These are phyloP conservation scores for Eucalyptus caleyi DNA, from an alignment of 345 rosid species.

Conservation along the genomic window DNA sequence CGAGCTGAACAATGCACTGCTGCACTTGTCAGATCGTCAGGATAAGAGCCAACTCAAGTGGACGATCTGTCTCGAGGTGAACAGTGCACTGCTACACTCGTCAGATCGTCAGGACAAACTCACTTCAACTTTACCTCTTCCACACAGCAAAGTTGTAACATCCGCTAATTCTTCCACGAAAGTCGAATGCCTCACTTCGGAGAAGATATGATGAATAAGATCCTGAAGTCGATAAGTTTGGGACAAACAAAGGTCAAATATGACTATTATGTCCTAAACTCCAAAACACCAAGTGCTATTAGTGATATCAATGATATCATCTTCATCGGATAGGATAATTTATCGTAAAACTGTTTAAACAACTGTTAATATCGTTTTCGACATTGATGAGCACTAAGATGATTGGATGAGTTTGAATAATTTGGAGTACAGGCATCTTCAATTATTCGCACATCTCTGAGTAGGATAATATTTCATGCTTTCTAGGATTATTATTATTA, in stretches of 20 bases:
- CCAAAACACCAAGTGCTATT: neutral
- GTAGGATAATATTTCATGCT: neutral
- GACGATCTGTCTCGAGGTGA: neutral
- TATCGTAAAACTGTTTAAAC: fast-evolving
- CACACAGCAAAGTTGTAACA: neutral
- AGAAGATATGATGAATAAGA: neutral
- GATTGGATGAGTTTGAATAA: neutral
- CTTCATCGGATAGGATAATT: fast-evolving
- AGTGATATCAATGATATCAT: neutral
- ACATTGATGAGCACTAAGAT: neutral
- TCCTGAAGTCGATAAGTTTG: neutral
- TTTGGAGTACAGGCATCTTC: neutral
- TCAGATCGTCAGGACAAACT: neutral
- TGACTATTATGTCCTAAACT: neutral
- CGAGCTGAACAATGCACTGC: neutral
- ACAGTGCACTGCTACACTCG: neutral
- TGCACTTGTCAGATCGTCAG: neutral
- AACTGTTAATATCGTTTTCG: neutral
- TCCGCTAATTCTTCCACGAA: neutral
- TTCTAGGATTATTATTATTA: neutral
- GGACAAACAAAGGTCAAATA: neutral
- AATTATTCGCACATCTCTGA: neutral
- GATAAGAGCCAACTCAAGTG: neutral
- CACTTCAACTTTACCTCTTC: neutral
- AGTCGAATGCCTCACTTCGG: neutral